Percentiles rank a stretch among this genome's conserved stretches.
phyloP scores from a whole-genome alignment of 768 basidiomycete species.

The Mycena alexandri region DNA sequence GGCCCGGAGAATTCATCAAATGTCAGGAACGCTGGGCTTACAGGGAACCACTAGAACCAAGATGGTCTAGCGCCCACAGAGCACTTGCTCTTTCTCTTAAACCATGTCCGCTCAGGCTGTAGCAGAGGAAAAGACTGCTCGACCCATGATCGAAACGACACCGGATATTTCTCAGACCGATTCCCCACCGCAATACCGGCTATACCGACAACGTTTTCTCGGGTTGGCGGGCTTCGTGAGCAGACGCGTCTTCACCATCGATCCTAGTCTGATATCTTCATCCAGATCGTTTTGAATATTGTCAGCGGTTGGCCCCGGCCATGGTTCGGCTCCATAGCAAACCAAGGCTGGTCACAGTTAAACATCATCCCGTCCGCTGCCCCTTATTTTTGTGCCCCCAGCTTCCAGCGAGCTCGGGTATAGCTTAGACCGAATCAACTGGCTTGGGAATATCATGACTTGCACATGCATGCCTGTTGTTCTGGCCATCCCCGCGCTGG shows the following conservation, averaged over 20 bases:
- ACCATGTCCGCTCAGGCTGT: not conserved
- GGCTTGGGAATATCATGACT: conserved; percentile 80
- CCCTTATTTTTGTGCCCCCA: conserved; percentile 41
- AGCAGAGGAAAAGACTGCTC: not conserved
- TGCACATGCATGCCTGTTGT: conserved; percentile 74
- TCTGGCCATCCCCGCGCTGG: conserved; percentile 67
- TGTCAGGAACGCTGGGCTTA: conserved; percentile 2
- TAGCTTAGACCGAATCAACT: conserved; percentile 77
- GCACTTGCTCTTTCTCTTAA: not conserved
- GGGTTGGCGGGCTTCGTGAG: conserved; percentile 20
- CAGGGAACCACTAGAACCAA: too few relatives aligned
- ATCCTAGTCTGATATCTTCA: not conserved
- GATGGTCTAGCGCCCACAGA: not conserved
- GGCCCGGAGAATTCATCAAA: conserved; percentile 17
- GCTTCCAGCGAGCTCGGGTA: conserved; percentile 73
- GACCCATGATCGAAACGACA: not conserved
- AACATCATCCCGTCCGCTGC: too few relatives aligned
- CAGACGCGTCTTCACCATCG: not conserved
- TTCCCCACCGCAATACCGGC: not conserved
- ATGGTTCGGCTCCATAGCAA: conserved; percentile 89
- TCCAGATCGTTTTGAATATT: conserved; percentile 71
- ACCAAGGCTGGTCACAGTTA: conserved; percentile 59
- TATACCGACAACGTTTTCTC: conserved; percentile 22
- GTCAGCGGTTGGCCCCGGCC: conserved; percentile 75
- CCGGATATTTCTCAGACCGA: not conserved